Evolutionary conservation across 2,329 filamentous ascomycete genomes (phyloP).

Genomic region (Cryphonectria radicalis): DNA sequence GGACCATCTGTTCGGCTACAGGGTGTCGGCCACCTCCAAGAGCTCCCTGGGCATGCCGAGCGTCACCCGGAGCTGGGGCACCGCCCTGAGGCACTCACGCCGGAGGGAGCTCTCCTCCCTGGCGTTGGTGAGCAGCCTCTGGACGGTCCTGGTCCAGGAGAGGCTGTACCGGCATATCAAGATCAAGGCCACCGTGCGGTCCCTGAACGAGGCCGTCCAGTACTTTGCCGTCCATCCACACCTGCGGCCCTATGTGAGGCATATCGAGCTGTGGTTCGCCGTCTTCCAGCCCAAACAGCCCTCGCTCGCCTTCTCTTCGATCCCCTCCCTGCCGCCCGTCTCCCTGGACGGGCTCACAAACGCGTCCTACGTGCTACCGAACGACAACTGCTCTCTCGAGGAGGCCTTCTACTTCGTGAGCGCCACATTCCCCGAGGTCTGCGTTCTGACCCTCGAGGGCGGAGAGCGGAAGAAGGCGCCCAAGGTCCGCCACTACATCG

Average conservation of each 20-base stretch:
- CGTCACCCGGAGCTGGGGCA: constrained; percentile 64
- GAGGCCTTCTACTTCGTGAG: constrained; percentile 70
- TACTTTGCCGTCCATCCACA: constrained; percentile 66
- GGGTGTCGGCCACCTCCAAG: constrained; percentile 63
- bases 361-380: constrained; percentile 61
- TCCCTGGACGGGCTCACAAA: constrained; percentile 60
- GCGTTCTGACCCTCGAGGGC: constrained; percentile 74
- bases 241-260: constrained; percentile 67
- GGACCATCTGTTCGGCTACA: constrained; percentile 72
- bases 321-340: constrained; percentile 54
- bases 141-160: constrained; percentile 71
- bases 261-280: constrained; percentile 79
- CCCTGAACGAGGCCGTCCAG: constrained; percentile 59
- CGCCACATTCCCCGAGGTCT: constrained; percentile 61
- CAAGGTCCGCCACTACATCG: constrained; percentile 62
- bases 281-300: constrained; percentile 66
- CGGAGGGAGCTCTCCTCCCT: constrained; percentile 69
- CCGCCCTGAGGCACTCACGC: constrained; percentile 67
- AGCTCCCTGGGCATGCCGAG: constrained; percentile 58
- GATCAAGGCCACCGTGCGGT: constrained; percentile 71
- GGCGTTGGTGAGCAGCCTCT: constrained; percentile 64
- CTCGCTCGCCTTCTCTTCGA: constrained; percentile 47
- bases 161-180: constrained; percentile 77
- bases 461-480: constrained; percentile 77
- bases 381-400: constrained; percentile 71